These are phyloP conservation scores for Grigorovia yakushimaensis DNA, from an alignment of 805 yeast species.

Conservation along the genomic window DNA sequence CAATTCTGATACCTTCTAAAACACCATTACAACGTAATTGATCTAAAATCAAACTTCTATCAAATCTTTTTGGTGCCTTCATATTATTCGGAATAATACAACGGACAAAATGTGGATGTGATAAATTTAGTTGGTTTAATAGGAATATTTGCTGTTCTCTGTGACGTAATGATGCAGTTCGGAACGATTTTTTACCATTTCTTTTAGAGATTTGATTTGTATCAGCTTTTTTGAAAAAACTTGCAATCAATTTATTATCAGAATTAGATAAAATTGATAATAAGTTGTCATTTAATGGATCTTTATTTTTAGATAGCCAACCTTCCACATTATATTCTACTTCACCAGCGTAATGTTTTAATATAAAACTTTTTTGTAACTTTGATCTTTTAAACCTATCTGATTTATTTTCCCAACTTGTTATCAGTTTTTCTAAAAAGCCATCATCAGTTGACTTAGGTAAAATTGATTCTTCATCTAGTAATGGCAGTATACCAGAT, in stretches of 20 bases:
- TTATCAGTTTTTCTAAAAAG: constrained; percentile 68
- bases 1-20: constrained; percentile 92
- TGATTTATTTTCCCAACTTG: constrained; percentile 47
- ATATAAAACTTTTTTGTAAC: constrained; percentile 64
- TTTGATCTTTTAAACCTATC: constrained; percentile 64
- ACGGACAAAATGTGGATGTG: constrained; percentile 94
- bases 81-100: constrained; percentile 85
- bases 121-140: constrained; percentile 61
- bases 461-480: constrained; percentile 92
- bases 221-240: constrained; percentile 36
- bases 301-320: constrained; percentile 92
- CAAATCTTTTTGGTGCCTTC: constrained; percentile 62
- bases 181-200: constrained; percentile 10
- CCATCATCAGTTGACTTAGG: constrained; percentile 81
- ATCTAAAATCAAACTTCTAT: constrained; percentile 67
- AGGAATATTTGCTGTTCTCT: constrained; percentile 70
- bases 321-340: constrained; percentile 90
- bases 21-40: constrained; percentile 97
- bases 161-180: constrained; percentile 79
- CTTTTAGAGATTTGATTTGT: constrained; percentile 5
- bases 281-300: constrained; percentile 76
- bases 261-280: constrained; percentile 53
- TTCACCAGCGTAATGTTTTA: constrained; percentile 90
- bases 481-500: constrained; percentile 72
- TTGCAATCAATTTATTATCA: constrained; percentile 42